These are phyloP conservation scores for Tetrahymena borealis DNA, from an alignment of 73 alveolate species.

Conservation along the genomic window DNA sequence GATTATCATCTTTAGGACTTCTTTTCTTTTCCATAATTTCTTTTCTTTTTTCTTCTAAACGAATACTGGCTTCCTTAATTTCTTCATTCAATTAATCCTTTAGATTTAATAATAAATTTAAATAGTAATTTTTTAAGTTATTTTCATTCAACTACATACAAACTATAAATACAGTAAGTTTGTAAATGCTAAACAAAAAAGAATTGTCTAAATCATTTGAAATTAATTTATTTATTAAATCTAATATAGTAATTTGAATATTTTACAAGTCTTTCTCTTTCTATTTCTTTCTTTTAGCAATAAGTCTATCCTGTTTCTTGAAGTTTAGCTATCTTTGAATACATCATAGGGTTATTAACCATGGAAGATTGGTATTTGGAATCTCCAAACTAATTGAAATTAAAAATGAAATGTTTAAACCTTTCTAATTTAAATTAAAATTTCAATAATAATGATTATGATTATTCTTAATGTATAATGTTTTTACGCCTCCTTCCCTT, in stretches of 20 bases:
- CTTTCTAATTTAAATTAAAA: background rate
- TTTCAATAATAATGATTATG: background rate
- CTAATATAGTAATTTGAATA: background rate
- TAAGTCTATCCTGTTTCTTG: background rate
- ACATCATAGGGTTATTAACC: background rate
- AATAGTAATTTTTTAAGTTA: background rate
- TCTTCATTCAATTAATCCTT: background rate
- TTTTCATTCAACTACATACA: background rate
- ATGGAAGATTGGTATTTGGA: background rate
- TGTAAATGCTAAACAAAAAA: background rate
- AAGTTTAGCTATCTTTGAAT: background rate
- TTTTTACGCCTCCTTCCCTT: background rate
- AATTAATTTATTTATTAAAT: background rate
- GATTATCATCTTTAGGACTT: background rate
- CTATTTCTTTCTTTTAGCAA: background rate
- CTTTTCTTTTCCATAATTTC: background rate
- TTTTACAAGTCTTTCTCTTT: background rate
- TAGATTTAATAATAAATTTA: background rate
- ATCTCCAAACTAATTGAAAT: background rate
- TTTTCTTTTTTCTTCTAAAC: background rate
- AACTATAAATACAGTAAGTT: background rate
- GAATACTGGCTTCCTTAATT: background rate
- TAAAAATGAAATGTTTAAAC: background rate
- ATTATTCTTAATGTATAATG: background rate
- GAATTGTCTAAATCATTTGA: background rate